Evolutionary conservation across 495 filamentous ascomycete species (phyloP), one percentile per base, ranked within the genome.

Genomic region (Haplographium delicatum): DNA sequence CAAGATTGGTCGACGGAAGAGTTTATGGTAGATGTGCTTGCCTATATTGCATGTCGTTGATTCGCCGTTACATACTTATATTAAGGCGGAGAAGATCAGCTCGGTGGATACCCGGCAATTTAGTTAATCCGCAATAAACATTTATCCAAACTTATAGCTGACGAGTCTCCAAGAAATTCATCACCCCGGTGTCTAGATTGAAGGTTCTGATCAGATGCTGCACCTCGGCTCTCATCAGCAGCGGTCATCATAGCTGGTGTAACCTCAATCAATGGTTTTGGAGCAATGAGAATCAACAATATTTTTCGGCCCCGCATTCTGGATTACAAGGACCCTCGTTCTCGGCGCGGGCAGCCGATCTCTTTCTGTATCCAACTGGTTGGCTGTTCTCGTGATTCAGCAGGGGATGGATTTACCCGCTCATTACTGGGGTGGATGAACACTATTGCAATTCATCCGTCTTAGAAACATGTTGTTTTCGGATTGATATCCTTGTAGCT

Each of bases 261-360:
- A 39, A 39, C 22, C 35, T 19, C 13, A 39, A 13, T 7, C n/a
- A 43, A 6, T 19, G 19, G 6, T 24, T 15, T 24, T 9, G 7
- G 20, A 26, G 23, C n/a, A 43, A 26, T 24, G 6, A 11, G 22
- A 26, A 0, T 19, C 39, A 4, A 26, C 6, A 22, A 10, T 15
- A 3, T 43, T 23, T 31, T 43, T 16, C 9, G 22, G 22, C 39
- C 39, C 39, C 39, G 39, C 39, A 23, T 43, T 43, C 39, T 43
- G 39, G 20, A 43, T 9, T 1, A 3, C 39, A 6, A 23, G 23
- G 19, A 3, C 23, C 4, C 39, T 26, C 20, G 1, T 10, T 15
- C 2, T 23, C 39, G 39, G 39, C 23, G 39, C 9, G 13, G 23
- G 26, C 19, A 13, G 3, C 39, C 39, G 39, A 15, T 26, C 10